Conservation (phyloP, 768 basidiomycete species). For the Serendipita sp. region DNA sequence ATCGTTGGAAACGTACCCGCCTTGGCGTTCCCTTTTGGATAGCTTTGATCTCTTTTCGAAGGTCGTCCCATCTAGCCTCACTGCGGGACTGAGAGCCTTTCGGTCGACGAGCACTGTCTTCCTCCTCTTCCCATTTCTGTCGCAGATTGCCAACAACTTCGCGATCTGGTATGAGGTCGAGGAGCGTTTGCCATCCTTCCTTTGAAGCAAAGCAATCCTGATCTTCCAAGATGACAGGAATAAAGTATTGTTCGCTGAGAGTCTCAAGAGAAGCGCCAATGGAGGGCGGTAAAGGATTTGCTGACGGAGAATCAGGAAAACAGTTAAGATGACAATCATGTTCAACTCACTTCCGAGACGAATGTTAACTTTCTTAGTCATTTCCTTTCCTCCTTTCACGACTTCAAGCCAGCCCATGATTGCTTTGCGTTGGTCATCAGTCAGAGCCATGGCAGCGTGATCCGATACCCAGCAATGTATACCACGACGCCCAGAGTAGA, state of each 20-base stretch:
- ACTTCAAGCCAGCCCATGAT: conserved; percentile 81
- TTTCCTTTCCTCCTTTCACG: conserved; percentile 24
- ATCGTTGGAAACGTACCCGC: conserved; percentile 21
- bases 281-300: conserved; percentile 8
- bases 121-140: neutral
- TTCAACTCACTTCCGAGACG: neutral
- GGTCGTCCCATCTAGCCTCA: conserved; percentile 55
- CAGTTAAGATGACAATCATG: conserved; percentile 1
- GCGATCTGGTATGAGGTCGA: conserved; percentile 58
- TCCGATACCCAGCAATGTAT: conserved; percentile 98
- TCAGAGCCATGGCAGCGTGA: conserved; percentile 68
- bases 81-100: neutral
- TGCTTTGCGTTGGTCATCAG: conserved; percentile 78
- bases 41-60: conserved; percentile 19
- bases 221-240: conserved; percentile 53
- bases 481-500: conserved; percentile 95
- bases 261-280: conserved; percentile 31
- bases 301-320: neutral
- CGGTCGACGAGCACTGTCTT: neutral
- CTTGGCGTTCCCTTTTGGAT: conserved; percentile 19
- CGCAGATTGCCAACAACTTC: conserved; percentile 14
- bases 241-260: conserved; percentile 39
- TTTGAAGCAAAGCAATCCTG: conserved; percentile 65
- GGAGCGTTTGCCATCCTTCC: conserved; percentile 56
- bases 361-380: conserved; percentile 1